Evolutionary conservation across 192 early-diverging fungal species (phyloP), one percentile per base, ranked within the genome.

Genomic region (Coemansia sp.): DNA sequence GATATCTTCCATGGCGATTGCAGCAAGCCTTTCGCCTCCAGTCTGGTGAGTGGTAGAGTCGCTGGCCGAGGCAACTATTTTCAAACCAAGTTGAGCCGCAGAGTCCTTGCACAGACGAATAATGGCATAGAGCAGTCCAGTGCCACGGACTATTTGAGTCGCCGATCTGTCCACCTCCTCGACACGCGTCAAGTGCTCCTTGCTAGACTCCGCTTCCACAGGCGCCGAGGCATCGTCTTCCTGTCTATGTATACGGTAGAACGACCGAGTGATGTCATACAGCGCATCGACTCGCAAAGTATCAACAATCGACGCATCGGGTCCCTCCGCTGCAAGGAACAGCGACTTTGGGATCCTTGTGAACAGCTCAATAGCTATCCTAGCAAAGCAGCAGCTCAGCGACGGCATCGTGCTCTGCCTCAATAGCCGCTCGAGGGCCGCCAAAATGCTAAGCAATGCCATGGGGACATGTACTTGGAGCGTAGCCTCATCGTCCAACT

Each of bases 391-490:
- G 64, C 78, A 77, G 41, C 66, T 29, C 27, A 77, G 20, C 3
- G 47, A 39, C 1, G 50, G 20, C 12, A 9, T 20, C 1, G 43
- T 27, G 9, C 47, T 55, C 70, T 31, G n/a, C 5, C 12, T 15
- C 18, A 73, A 69, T 31, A 76, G 16, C 9, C 67, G 61, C 15
- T 84, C 74, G 5, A 78, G 69, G 2, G 69, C 46, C 5, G 78
- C 71, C 13, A 92, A 68, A 12, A 92, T 62, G 7, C 85, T 81
- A 33, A 88, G 83, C 60, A 94, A 62, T 24, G 93, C 87, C 72
- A 95, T 83, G 0, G 95, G 95, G 2, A 95, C 64, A 71, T 97
- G 95, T 46, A 96, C 85, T 31, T 90, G 90, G 55, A 89, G 85
- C 36, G 89, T 89, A 33, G 96, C 94, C 15, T 96, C 95, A 40